Evolutionary conservation across 805 yeast species (phyloP).

Genomic region (Cyberlindnera maritima): DNA sequence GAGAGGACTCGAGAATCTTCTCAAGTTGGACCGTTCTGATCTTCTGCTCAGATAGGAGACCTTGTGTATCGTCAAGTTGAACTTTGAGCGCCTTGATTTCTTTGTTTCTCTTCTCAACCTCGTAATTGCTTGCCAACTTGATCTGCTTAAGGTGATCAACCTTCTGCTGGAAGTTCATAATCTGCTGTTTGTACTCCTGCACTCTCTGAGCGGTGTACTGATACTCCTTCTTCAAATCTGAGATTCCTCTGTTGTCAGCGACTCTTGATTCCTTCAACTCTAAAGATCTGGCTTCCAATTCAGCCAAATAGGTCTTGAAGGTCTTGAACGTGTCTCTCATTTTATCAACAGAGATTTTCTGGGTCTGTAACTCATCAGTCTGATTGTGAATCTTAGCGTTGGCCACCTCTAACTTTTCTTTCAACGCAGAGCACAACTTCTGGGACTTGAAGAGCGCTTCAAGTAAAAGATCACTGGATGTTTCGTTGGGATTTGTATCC

Average conservation of each 20-base stretch:
- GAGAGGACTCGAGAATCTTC: constrained; percentile 20
- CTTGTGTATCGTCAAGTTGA: constrained; percentile 42
- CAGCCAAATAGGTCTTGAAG: constrained; percentile 23
- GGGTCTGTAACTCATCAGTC: constrained; percentile 23
- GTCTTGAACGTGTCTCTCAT: constrained; percentile 17
- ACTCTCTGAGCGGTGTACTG: constrained; percentile 19
- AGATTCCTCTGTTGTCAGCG: constrained; percentile 21
- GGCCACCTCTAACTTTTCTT: constrained; percentile 30
- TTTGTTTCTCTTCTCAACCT: constrained; percentile 27
- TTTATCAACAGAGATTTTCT: constrained; percentile 24
- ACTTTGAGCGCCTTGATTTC: constrained; percentile 35
- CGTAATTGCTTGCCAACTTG: constrained; percentile 23
- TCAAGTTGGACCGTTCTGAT: constrained; percentile 33
- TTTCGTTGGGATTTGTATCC: constrained; percentile 1
- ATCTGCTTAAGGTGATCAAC: constrained; percentile 26
- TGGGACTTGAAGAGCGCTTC: constrained; percentile 41
- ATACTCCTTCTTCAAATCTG: constrained; percentile 27
- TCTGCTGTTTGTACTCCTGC: constrained; percentile 23
- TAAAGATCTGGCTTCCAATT: constrained; percentile 24
- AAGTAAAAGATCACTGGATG: constrained; percentile 35
- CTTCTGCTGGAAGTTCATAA: constrained; percentile 22
- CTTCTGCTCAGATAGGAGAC: constrained; percentile 46
- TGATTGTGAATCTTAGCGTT: constrained; percentile 29
- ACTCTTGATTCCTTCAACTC: constrained; percentile 26
- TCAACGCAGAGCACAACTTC: constrained; percentile 32